These are phyloP conservation scores for Cryomyces antarcticus DNA, from an alignment of 495 filamentous ascomycete species.

Conservation along the genomic window DNA sequence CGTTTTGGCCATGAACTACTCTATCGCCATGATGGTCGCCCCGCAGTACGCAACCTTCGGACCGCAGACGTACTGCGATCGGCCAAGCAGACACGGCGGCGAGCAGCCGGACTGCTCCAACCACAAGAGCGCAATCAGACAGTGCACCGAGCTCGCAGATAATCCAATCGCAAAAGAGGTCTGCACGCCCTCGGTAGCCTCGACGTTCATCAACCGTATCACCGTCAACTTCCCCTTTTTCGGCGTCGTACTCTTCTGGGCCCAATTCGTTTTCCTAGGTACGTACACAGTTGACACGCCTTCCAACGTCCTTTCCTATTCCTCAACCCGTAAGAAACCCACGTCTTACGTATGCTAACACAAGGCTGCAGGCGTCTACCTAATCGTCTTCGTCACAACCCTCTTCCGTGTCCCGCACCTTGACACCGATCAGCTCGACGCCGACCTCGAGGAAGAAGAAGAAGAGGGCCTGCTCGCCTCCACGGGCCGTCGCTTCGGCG, in stretches of 20 bases:
- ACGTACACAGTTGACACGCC: conserved; percentile 6
- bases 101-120: conserved; percentile 61
- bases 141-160: conserved; percentile 55
- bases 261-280: conserved; percentile 78
- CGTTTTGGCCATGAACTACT: conserved; percentile 75
- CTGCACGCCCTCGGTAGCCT: conserved; percentile 78
- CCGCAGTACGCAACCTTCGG: conserved; percentile 92
- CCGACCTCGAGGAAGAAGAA: conserved; percentile 83
- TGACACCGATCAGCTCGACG: conserved; percentile 53
- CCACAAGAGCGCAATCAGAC: conserved; percentile 47
- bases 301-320: background rate
- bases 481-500: conserved; percentile 57
- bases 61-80: conserved; percentile 80
- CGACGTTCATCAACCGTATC: conserved; percentile 80
- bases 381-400: conserved; percentile 52
- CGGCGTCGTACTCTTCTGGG: conserved; percentile 85
- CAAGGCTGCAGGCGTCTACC: conserved; percentile 35
- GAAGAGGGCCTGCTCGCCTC: conserved; percentile 78
- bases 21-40: conserved; percentile 72
- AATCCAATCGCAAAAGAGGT: conserved; percentile 43
- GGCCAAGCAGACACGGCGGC: conserved; percentile 29
- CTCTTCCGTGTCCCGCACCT: conserved; percentile 63
- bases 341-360: conserved; percentile 5
- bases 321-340: background rate
- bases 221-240: conserved; percentile 95